These are phyloP conservation scores for Dictyostelium capitatum DNA, from an alignment of 78 protist genomes.

Conservation along the genomic window DNA sequence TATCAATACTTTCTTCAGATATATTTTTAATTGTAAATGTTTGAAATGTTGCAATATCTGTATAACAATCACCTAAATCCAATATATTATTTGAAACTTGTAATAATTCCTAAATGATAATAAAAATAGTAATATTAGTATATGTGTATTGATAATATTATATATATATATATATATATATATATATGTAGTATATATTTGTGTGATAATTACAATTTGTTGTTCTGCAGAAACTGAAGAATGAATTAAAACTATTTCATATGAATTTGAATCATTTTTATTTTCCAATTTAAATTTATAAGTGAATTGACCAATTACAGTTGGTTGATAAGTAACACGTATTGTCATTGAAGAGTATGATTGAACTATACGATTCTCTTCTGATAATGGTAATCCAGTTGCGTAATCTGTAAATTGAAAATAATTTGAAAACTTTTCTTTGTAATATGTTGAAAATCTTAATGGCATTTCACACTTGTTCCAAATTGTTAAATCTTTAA, in stretches of 20 bases:
- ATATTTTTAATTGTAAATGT: constrained; percentile 76
- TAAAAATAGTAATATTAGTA: background rate
- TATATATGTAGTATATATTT: no score
- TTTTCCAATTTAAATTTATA: constrained; percentile 71
- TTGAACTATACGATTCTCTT: constrained; percentile 8
- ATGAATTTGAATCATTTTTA: constrained; percentile 35
- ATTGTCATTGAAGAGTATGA: constrained; percentile 71
- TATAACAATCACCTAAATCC: constrained; percentile 88
- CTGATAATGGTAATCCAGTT: constrained; percentile 56
- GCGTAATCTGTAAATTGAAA: constrained; percentile 72
- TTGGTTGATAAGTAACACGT: constrained; percentile 63
- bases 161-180: background rate
- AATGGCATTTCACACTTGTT: constrained; percentile 88
- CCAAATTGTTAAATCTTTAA: constrained; percentile 87
- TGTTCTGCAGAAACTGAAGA: constrained; percentile 60
- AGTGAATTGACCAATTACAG: constrained; percentile 42
- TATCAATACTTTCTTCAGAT: constrained; percentile 76
- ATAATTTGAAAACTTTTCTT: constrained; percentile 40
- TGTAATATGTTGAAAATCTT: constrained; percentile 35
- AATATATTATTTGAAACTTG: constrained; percentile 51
- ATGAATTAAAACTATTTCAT: constrained; percentile 61
- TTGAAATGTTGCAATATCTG: constrained; percentile 13
- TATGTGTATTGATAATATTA: background rate
- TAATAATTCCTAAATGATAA: constrained; percentile 34
- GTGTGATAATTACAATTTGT: constrained; percentile 35